Conservation (phyloP, 257 asterid species). For the Rauvolfia tetraphylla region DNA sequence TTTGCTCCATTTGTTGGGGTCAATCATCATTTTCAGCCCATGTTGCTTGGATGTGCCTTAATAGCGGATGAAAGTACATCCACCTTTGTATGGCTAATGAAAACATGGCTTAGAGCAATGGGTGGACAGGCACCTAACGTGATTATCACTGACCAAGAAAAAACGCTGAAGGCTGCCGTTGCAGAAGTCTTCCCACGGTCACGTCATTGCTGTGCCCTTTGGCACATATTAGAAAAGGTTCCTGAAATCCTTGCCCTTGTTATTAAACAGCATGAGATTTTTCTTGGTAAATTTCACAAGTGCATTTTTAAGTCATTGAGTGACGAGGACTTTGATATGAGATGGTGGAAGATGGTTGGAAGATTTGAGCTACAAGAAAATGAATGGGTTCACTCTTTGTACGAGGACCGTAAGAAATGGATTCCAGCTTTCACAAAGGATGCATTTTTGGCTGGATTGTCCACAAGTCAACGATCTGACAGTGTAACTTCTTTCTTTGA, state of each 20-base stretch:
- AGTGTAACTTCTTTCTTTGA: slow-evolving; percentile 74
- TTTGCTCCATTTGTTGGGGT: slow-evolving; percentile 79
- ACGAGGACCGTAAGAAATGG: slow-evolving; percentile 81
- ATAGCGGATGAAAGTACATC: slow-evolving; percentile 75
- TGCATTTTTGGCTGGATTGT: slow-evolving; percentile 78
- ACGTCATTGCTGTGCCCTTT: slow-evolving; percentile 74
- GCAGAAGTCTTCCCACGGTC: slow-evolving; percentile 73
- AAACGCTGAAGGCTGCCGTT: slow-evolving; percentile 56
- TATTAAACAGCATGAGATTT: slow-evolving; percentile 59
- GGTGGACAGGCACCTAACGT: slow-evolving; percentile 80
- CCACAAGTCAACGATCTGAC: slow-evolving; percentile 74
- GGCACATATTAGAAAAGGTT: slow-evolving; percentile 79
- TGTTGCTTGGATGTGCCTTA: slow-evolving; percentile 82
- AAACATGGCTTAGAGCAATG: slow-evolving; percentile 92
- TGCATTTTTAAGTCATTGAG: slow-evolving; percentile 73
- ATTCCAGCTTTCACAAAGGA: slow-evolving; percentile 73
- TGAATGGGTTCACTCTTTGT: slow-evolving; percentile 82
- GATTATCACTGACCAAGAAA: slow-evolving; percentile 76
- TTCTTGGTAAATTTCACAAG: slow-evolving; percentile 70
- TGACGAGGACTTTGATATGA: slow-evolving; percentile 89
- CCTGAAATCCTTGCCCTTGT: slow-evolving; percentile 69
- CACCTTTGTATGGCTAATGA: slow-evolving; percentile 84
- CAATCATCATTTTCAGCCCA: slow-evolving; percentile 94
- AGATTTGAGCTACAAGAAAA: slow-evolving; percentile 86
- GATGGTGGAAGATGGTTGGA: slow-evolving; percentile 98